Base-by-base conservation (phyloP, 176 grass and related monocot species). In the Melocanna baccifera region DNA sequence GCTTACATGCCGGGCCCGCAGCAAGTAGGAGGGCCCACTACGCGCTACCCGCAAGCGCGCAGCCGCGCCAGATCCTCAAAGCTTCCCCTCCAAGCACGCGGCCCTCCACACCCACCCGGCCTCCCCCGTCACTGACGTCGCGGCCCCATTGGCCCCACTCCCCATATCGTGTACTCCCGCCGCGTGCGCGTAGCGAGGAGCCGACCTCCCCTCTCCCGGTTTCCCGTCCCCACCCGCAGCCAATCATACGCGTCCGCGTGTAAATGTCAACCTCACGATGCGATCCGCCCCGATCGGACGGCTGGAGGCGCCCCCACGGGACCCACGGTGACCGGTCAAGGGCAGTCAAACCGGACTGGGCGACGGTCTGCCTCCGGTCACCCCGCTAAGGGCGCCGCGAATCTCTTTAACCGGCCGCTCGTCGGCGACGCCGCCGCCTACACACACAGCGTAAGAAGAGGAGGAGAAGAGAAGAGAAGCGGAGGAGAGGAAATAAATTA, bases 321-420 rank as follows among this genome's bases (percentile, higher is more conserved):
- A 26, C 34, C 64, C 74, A 6, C 22, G 34, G 45, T 5, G 58
- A 87, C 80, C 74, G 58, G 84, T 48, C 67, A 59, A 48, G 13
- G 62, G 13, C 51, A 5, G 82, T 85, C 87, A 37, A 42, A 12
- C 22, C 15, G 14, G 64, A 15, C 51, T 19, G 6, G 12, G 22
- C 16, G 11, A 86, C 84, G 37, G 84, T 59, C 84, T 77, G 79
- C 58, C 4, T n/a, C 73, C 79, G 79, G 88, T 90, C 67, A n/a
- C 79, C 45, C 9, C 28, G 20, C 9, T 22, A 18, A 37, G 62
- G 46, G 26, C 62, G 79, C 67, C 78, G 71, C 32, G 80, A 67
- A 86, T 78, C 73, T 74, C 83, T 83, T 83, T 90, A 87, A 73
- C 19, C 74, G 22, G 79, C 14, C n/a, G 73, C 67, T 72, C 79